Base-by-base conservation (phyloP, 257 asterid genomes). In the Mentha longifolia region DNA sequence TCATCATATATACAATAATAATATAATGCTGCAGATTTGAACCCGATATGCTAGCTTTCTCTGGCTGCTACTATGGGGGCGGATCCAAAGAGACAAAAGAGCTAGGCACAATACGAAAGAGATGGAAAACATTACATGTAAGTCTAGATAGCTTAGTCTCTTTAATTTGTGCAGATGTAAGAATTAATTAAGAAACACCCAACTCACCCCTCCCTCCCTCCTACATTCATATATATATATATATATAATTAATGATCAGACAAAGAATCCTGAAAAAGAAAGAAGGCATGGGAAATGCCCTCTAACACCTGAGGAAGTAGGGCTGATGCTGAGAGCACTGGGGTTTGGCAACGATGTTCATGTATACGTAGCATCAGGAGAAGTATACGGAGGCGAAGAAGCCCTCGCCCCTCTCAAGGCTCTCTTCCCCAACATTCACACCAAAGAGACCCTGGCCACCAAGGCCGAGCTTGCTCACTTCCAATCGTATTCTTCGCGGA, bases 41-140 rank as follows among this genome's bases (percentile, higher is more conserved):
- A 72, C 85, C 95, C 61, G 97, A 90, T 77, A 90, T 90, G 97
- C 77, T 90, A 28, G 97, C 97, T 57, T 90, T 90, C 79, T 88
- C 97, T 56, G 88, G 95, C 59, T 90, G 97, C 79, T 76, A 88
- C 62, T 90, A 86, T 56, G 95, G 93, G 20, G 91, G 95, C 52
- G 95, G 95, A 51, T 85, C 72, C 46, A 85, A 80, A 70, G 95
- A 88, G 79, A 79, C 25, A 33, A 70, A 76, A 35, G 91, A 83
- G 51, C 77, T 90, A 9, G 83, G 88, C 6, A 60, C 77, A 16
- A 80, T 88, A 77, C 79, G 97, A 51, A 86, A 75, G 85, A 76
- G 91, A 71, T 90, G 97, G 97, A 85, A 85, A 66, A 85, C 80
- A 13, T 77, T 88, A 68, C 95, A 80, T 41, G 97, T 86, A 78